A percentile compares a stretch with the other conserved stretches of the same genome.
phyloP scores from a whole-genome alignment of 306 rosid genomes.

The Medicago ruthenica region DNA sequence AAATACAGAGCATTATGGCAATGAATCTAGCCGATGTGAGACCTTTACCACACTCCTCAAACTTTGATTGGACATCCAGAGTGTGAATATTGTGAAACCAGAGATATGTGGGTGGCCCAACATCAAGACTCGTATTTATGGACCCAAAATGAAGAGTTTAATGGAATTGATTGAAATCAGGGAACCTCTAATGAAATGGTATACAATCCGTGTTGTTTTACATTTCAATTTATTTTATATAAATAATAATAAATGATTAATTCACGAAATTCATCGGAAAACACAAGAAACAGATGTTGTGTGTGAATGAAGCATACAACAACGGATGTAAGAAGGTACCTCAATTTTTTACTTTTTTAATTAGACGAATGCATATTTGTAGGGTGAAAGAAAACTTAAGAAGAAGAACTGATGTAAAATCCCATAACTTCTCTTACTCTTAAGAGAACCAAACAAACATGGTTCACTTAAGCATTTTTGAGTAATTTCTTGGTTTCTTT shows the following conservation, averaged over 20 bases:
- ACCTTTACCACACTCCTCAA: background rate
- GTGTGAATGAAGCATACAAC: slow-evolving; percentile 17
- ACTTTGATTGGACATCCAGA: slow-evolving; percentile 21
- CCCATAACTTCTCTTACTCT: slow-evolving; percentile 25
- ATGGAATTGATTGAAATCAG: slow-evolving; percentile 26
- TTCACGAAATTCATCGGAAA: slow-evolving; percentile 4
- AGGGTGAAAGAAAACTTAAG: slow-evolving; percentile 16
- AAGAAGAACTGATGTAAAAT: slow-evolving; percentile 13
- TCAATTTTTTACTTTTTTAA: background rate
- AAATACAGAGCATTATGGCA: slow-evolving; percentile 5
- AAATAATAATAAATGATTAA: slow-evolving; percentile 21
- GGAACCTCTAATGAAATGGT: slow-evolving; percentile 12
- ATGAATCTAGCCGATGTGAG: slow-evolving; percentile 16
- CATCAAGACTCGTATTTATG: background rate
- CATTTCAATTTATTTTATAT: background rate
- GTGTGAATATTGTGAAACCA: slow-evolving; percentile 1
- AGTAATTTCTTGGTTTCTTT: slow-evolving; percentile 34
- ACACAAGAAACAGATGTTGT: slow-evolving; percentile 5
- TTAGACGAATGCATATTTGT: background rate
- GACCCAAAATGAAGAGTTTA: slow-evolving; percentile 15
- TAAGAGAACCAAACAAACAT: slow-evolving; percentile 27
- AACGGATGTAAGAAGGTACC: slow-evolving; percentile 21
- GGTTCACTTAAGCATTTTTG: background rate
- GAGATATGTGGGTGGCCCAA: background rate
- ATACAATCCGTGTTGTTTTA: slow-evolving; percentile 25